Conservation (phyloP, 2,329 filamentous ascomycete species). For the Apiospora hydei region DNA sequence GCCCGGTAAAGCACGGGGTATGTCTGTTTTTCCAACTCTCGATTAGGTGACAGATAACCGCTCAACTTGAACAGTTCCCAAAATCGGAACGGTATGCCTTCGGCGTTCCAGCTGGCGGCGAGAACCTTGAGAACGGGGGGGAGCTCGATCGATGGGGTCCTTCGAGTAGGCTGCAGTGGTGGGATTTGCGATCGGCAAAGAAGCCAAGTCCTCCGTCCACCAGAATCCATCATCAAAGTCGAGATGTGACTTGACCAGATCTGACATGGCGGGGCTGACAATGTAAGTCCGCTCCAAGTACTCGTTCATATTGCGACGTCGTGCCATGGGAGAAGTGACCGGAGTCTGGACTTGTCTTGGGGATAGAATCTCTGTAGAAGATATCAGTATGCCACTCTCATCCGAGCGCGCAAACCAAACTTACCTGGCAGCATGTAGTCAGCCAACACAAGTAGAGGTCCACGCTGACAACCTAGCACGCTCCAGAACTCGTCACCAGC, state of each 20-base stretch:
- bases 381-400: neutral
- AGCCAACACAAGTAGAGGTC: slow-evolving; percentile 53
- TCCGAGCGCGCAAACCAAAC: slow-evolving; percentile 25
- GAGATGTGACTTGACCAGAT: slow-evolving; percentile 52
- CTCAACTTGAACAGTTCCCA: slow-evolving; percentile 60
- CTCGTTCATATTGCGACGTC: slow-evolving; percentile 59
- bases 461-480: slow-evolving; percentile 59
- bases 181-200: slow-evolving; percentile 47
- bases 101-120: slow-evolving; percentile 59
- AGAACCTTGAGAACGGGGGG: slow-evolving; percentile 60
- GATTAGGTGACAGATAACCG: slow-evolving; percentile 55
- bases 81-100: slow-evolving; percentile 57
- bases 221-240: slow-evolving; percentile 66
- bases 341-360: slow-evolving; percentile 58
- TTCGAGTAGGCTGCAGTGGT: slow-evolving; percentile 47
- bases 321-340: slow-evolving; percentile 56
- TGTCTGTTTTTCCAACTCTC: slow-evolving; percentile 55
- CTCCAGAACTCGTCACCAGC: slow-evolving; percentile 55
- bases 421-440: slow-evolving; percentile 60
- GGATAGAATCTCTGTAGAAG: slow-evolving; percentile 50
- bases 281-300: slow-evolving; percentile 56
- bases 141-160: slow-evolving; percentile 50
- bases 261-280: slow-evolving; percentile 47
- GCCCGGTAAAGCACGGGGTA: slow-evolving; percentile 61
- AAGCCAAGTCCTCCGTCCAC: slow-evolving; percentile 61